Conservation (phyloP, 78 protist genomes). For the Planoprotostelium fungivorum region DNA sequence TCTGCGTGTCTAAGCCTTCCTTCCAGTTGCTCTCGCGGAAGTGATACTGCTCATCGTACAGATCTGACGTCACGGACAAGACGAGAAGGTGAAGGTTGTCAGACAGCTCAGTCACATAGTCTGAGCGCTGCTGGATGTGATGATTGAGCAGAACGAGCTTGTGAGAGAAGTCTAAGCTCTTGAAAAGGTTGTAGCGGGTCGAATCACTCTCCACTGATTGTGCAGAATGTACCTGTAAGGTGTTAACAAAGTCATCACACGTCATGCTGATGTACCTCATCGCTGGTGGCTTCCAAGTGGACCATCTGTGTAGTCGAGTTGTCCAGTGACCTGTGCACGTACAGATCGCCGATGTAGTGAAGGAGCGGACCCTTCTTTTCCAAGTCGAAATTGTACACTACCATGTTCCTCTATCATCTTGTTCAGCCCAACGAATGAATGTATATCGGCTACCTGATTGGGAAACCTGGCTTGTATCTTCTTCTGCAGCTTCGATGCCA, state of each 20-base stretch:
- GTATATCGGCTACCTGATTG: no score
- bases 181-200: constrained; percentile 20
- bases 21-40: constrained; percentile 40
- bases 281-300: constrained; percentile 12
- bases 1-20: constrained; percentile 19
- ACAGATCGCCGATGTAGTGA: constrained; percentile 19
- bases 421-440: no score
- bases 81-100: not conserved
- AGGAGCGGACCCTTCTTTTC: constrained; percentile 7
- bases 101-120: not conserved
- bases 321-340: constrained; percentile 42
- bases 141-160: constrained; percentile 9
- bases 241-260: not conserved
- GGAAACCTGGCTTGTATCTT: constrained; percentile 37
- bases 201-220: constrained; percentile 4
- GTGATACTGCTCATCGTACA: constrained; percentile 36
- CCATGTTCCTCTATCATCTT: constrained; percentile 31
- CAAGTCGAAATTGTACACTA: constrained; percentile 18
- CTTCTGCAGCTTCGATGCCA: constrained; percentile 1
- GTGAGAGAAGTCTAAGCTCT: constrained; percentile 27
- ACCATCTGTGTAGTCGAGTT: constrained; percentile 24
- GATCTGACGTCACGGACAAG: constrained; percentile 34
- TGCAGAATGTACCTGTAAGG: constrained; percentile 22
- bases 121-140: not conserved
- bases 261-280: not conserved